These are phyloP conservation scores for Flaveria linearis DNA, from an alignment of 129 eudicot genomes.

Conservation along the genomic window DNA sequence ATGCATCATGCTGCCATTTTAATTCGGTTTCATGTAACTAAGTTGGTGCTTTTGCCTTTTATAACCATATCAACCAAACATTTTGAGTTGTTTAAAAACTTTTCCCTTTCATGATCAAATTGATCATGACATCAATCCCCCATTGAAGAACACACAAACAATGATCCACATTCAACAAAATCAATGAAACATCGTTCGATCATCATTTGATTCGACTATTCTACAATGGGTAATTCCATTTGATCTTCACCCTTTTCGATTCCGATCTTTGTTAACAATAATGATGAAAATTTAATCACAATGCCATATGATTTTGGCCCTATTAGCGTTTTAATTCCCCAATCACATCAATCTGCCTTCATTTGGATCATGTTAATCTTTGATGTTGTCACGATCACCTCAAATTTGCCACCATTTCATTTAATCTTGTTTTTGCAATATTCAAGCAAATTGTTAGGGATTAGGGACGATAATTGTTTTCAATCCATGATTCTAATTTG, in stretches of 20 bases:
- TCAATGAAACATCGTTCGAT: constrained; percentile 16
- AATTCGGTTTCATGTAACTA: neutral
- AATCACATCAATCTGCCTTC: neutral
- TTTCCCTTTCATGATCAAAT: constrained; percentile 29
- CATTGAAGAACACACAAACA: constrained; percentile 13
- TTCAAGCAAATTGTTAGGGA: neutral
- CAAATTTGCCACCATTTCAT: neutral
- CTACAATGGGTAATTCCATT: constrained; percentile 34
- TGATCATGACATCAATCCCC: constrained; percentile 14
- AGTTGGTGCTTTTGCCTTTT: neutral
- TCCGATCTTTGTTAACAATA: neutral
- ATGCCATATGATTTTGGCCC: constrained; percentile 9
- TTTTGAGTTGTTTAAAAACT: constrained; percentile 4
- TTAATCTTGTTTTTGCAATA: neutral
- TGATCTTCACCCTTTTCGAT: neutral
- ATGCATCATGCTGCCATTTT: neutral
- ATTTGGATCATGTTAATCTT: neutral
- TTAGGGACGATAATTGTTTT: neutral
- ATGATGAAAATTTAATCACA: neutral
- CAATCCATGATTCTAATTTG: neutral
- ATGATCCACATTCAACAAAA: constrained; percentile 10
- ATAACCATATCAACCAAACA: neutral
- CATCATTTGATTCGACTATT: constrained; percentile 30
- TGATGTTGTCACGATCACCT: neutral
- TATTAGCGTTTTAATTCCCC: no score